Evolutionary conservation across 2,329 filamentous ascomycete genomes (phyloP).

Genomic region (Trichoderma atroviride): DNA sequence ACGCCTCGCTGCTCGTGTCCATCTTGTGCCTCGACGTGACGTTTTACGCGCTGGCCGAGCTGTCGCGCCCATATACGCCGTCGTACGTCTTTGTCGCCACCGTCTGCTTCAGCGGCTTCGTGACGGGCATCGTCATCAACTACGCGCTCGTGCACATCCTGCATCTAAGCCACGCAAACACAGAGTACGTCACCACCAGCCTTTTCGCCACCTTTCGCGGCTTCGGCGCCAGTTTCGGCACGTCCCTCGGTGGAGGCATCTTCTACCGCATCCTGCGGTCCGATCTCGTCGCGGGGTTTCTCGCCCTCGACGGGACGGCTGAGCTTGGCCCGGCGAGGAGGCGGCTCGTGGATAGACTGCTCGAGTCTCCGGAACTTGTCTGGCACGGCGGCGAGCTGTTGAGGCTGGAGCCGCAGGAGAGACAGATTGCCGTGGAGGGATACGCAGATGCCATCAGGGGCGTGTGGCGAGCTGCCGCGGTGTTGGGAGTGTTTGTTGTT

Average conservation of each 20-base stretch:
- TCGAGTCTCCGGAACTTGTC: constrained; percentile 56
- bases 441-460: constrained; percentile 51
- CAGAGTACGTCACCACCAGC: constrained; percentile 75
- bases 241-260: constrained; percentile 75
- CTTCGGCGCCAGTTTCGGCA: constrained; percentile 80
- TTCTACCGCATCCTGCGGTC: constrained; percentile 65
- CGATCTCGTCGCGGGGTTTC: constrained; percentile 61
- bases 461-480: constrained; percentile 53
- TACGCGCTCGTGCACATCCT: constrained; percentile 81
- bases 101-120: constrained; percentile 71
- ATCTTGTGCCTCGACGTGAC: constrained; percentile 64
- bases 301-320: constrained; percentile 45
- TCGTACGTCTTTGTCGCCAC: constrained; percentile 55
- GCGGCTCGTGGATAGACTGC: constrained; percentile 49
- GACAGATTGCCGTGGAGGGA: constrained; percentile 48
- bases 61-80: constrained; percentile 48
- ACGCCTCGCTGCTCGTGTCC: constrained; percentile 62
- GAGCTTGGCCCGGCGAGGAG: constrained; percentile 40
- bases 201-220: constrained; percentile 78
- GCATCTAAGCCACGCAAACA: constrained; percentile 66
- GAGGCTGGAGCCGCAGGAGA: constrained; percentile 45
- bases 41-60: constrained; percentile 57
- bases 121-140: constrained; percentile 73
- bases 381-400: constrained; percentile 41
- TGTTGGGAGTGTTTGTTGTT: constrained; percentile 48